Base-by-base conservation (phyloP, 768 basidiomycete genomes). In the Mycena sanguinolenta region DNA sequence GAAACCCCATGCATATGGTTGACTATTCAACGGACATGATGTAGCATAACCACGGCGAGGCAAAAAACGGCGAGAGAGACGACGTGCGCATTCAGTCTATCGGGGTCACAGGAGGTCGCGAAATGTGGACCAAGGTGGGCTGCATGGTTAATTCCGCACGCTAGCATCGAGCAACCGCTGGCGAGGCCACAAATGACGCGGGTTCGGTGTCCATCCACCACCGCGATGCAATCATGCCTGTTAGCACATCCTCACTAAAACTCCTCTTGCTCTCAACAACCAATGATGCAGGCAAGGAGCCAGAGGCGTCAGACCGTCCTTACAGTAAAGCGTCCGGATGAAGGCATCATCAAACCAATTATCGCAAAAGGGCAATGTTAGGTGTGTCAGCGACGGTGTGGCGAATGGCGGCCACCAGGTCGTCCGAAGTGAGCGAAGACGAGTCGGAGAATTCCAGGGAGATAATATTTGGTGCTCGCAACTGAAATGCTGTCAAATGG, bases 381-480 rank as follows among this genome's bases (percentile, higher is more conserved):
- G 14, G n/a, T 39, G 36, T 2, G 57, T 58, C 1, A 58, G 21
- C 34, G 36, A 38, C 34, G 57, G 57, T 39, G 5, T 58, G 57
- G 57, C 21, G 23, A 8, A 58, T 34, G 34, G 34, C 57, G n/a
- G 34, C 36, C 8, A 7, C 10, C 21, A 58, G 57, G 34, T 58
- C 36, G 36, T 58, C 13, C 23, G 57, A 23, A 4, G 34, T 25
- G 23, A 58, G n/a, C 23, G 6, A 7, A 6, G 21, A 4, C 10
- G 34, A 25, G 14, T 6, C 36, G 21, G 2, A n/a, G 36, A 58
- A 23, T n/a, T 36, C 34, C 34, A 58, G 57, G 10, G 23, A n/a
- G 57, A 36, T 58, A 14, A 58, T 38, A 13, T 58, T 36, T 36
- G 57, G 57, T 7, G 57, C 34, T 17, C 57, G n/a, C n/a, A n/a